Base-by-base conservation (phyloP, 75 land plant genomes). In the Picea glauca region DNA sequence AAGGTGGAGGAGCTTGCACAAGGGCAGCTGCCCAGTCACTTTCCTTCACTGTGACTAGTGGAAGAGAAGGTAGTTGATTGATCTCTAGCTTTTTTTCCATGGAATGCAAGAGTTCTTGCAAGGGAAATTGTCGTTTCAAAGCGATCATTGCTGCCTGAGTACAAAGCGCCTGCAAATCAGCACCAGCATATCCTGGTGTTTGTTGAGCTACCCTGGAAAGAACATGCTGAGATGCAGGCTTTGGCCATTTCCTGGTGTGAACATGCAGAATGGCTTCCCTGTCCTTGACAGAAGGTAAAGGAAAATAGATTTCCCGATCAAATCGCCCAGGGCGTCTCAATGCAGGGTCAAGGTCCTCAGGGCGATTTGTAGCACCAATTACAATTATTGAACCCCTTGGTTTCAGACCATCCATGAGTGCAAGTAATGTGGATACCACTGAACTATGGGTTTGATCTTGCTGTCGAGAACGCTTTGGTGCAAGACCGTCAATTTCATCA, bases 401-500 rank as follows among this genome's bases (percentile, higher is more conserved):
- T 74, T 86, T 92, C 40, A 96, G 77, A 63, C 99, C 99, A 85
- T 96, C 99, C 84, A 96, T 83, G 21, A 96, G 72, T 58, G 99
- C 94, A 76, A 96, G 91, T 79, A 96, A 78, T 57, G 99, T 96
- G 32, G 99, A 94, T 23, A 96, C 99, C 72, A 96, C 99, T 31
- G 99, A 94, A 79, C 83, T 91, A 74, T 96, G 99, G 11, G 99
- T 96, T 65, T 96, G 99, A 87, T 96, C 99, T 81, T 95, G 99
- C 74, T 86, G 85, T 81, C 87, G 85, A 58, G 95, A 88, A 11
- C 99, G 87, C 13, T 83, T 78, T 56, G 99, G 99, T 72, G 99
- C 98, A 78, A 96, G 87, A 17, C 99, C 99, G 89, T 96, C 99
- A 77, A 96, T 96, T 77, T 96, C 99, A 88, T 96, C 99, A 85